A percentile compares a stretch with the other conserved stretches of the same genome.
These are phyloP conservation scores for Solanum hybrid DNA, from an alignment of 305 asterid genomes.

Conservation along the genomic window DNA sequence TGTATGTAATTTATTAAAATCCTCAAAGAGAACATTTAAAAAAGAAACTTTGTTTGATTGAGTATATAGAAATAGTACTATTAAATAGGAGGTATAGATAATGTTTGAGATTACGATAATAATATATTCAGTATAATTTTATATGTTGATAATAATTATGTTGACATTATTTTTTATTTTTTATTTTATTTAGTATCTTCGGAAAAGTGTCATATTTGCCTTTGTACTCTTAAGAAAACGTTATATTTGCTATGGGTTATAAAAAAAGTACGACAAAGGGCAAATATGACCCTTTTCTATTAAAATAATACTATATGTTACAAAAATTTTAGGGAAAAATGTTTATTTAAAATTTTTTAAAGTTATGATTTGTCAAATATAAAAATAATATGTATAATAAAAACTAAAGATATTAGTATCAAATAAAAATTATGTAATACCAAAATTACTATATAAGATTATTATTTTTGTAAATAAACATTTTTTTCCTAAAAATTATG, in stretches of 20 bases:
- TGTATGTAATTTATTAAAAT: background rate
- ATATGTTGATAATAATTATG: background rate
- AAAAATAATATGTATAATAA: no score
- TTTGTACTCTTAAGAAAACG: no score
- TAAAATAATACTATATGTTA: background rate
- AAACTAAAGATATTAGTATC: background rate
- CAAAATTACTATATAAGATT: background rate
- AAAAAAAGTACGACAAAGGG: no score
- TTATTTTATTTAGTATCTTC: background rate
- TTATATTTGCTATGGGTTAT: background rate
- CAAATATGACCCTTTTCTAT: no score
- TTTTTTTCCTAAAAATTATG: no score
- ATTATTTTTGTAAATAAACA: no score
- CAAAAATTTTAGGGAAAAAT: background rate
- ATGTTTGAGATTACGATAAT: background rate
- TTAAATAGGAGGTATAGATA: background rate
- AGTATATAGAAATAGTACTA: background rate
- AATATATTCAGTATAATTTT: background rate
- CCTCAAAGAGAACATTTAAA: background rate
- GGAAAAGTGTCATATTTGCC: background rate
- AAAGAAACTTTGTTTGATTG: background rate
- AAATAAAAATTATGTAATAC: no score
- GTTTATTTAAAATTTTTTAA: no score
- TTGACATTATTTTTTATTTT: background rate
- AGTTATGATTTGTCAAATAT: no score